phyloP scores from a whole-genome alignment of 345 rosid species.

The Heritiera fomes region DNA sequence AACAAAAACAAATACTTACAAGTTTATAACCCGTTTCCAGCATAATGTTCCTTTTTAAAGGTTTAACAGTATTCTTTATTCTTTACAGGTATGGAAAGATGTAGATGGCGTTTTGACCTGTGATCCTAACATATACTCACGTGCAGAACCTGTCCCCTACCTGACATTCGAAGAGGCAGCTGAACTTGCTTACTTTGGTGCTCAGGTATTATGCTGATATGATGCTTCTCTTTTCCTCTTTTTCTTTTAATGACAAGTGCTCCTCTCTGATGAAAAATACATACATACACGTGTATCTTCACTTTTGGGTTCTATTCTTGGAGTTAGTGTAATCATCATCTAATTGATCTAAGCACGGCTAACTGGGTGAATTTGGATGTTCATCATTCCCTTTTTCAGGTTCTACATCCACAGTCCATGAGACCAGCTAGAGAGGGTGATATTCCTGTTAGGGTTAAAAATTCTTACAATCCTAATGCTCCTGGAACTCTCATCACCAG shows the following conservation, averaged over 20 bases:
- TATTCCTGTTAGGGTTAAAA: constrained; percentile 98
- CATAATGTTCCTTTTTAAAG: background rate
- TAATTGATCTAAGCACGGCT: constrained; percentile 1
- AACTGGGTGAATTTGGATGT: constrained; percentile 17
- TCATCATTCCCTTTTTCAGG: constrained; percentile 45
- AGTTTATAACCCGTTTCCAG: background rate
- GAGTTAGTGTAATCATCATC: background rate
- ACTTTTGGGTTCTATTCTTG: constrained; percentile 2
- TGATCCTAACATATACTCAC: constrained; percentile 81
- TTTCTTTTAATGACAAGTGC: background rate
- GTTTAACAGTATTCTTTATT: background rate
- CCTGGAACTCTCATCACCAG: constrained; percentile 95
- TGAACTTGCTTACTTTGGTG: constrained; percentile 98
- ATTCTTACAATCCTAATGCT: constrained; percentile 93
- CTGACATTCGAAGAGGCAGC: constrained; percentile 98
- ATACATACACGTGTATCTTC: background rate
- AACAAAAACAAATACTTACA: background rate
- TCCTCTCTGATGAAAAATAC: background rate
- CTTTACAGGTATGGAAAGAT: constrained; percentile 94
- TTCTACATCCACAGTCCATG: constrained; percentile 98
- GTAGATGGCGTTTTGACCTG: constrained; percentile 99
- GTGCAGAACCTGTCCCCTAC: constrained; percentile 79
- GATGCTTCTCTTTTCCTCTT: background rate
- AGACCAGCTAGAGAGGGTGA: constrained; percentile 98
- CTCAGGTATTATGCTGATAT: constrained; percentile 59